phyloP scores from a whole-genome alignment of 106 monocot species.

The Dendrobium nobile region DNA sequence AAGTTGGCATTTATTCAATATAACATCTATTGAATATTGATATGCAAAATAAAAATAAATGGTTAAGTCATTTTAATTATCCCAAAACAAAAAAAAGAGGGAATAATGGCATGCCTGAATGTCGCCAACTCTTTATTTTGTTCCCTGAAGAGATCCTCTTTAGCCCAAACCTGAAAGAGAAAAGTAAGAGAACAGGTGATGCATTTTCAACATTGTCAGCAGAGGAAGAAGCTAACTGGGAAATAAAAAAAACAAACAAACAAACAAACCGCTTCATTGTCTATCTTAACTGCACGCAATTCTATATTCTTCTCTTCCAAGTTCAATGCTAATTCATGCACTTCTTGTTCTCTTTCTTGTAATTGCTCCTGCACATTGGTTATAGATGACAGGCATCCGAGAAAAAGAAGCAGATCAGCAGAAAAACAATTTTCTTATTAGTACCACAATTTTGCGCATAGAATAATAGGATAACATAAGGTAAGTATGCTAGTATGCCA shows the following conservation, averaged over 20 bases:
- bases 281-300: constrained; percentile 63
- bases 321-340: constrained; percentile 61
- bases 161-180: constrained; percentile 69
- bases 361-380: constrained; percentile 68
- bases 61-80: neutral
- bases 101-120: constrained; percentile 40
- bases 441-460: neutral
- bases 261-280: constrained; percentile 80
- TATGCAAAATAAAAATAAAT: neutral
- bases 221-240: neutral
- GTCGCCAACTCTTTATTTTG: constrained; percentile 57
- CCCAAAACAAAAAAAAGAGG: neutral
- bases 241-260: neutral
- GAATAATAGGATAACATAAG: neutral
- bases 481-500: neutral
- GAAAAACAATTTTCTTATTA: neutral
- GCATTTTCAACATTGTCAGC: neutral
- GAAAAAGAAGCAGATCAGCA: neutral
- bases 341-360: constrained; percentile 60
- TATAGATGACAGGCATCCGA: neutral
- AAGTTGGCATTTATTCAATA: neutral
- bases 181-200: constrained; percentile 6
- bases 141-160: constrained; percentile 64
- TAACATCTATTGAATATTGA: neutral
- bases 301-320: constrained; percentile 82